Percentiles rank a stretch among this genome's conserved stretches.
Conservation (phyloP, 441 rosid species). For the Metrosideros polymorpha region DNA sequence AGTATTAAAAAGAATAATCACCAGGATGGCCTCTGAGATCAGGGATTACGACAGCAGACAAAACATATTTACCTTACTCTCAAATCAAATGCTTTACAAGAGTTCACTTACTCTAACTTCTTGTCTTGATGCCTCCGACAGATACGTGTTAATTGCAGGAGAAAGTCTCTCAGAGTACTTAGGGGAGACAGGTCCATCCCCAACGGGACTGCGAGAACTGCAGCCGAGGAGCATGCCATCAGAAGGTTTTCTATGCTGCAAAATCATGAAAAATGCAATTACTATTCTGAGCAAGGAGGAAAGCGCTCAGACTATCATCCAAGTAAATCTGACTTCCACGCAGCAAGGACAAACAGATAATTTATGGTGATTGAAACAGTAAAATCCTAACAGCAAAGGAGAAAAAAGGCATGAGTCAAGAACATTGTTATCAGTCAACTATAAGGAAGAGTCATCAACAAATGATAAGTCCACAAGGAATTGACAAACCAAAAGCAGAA, state of each 20-base stretch:
- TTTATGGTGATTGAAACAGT: background rate
- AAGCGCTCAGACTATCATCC: background rate
- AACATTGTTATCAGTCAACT: background rate
- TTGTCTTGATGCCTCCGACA: slow-evolving; percentile 98
- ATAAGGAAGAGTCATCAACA: background rate
- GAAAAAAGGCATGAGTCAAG: background rate
- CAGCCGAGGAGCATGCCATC: slow-evolving; percentile 89
- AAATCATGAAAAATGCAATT: slow-evolving; percentile 8
- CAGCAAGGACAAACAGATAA: background rate
- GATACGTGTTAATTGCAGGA: slow-evolving; percentile 86
- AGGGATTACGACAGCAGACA: background rate
- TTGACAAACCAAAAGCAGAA: background rate
- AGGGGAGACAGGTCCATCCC: slow-evolving; percentile 86
- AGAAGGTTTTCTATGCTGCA: slow-evolving; percentile 87
- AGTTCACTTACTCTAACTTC: slow-evolving; percentile 79
- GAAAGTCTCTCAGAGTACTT: slow-evolving; percentile 97
- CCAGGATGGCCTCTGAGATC: background rate
- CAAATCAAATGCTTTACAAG: background rate
- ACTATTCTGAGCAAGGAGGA: background rate
- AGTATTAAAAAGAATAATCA: background rate
- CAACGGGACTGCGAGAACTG: slow-evolving; percentile 85
- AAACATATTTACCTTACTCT: background rate
- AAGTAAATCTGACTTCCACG: background rate
- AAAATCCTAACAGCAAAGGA: background rate
- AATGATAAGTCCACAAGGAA: background rate